A percentile compares a stretch with the other conserved stretches of the same genome.
Conservation (phyloP, 2,329 filamentous ascomycete genomes). For the Nigrospora sphaerica region DNA sequence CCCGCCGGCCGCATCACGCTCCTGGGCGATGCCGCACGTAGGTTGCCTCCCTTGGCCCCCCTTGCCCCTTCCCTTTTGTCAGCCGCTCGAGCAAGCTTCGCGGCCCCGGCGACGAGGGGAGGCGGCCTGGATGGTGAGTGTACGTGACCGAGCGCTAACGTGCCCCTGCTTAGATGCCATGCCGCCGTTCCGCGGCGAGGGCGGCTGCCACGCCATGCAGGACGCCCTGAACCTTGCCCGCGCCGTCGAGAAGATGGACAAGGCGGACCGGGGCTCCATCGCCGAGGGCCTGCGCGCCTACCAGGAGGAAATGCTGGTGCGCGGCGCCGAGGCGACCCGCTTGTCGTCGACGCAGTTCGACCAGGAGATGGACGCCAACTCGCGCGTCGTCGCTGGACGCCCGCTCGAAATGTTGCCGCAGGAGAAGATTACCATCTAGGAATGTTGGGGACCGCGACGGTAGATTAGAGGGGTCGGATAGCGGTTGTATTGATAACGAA, state of each 20-base stretch:
- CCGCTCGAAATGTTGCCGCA: neutral
- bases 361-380: neutral
- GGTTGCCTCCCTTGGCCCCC: slow-evolving; percentile 8
- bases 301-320: slow-evolving; percentile 17
- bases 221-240: slow-evolving; percentile 42
- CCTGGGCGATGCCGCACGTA: slow-evolving; percentile 13
- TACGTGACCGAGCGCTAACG: neutral
- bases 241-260: slow-evolving; percentile 11
- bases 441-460: no score
- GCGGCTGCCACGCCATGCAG: slow-evolving; percentile 15
- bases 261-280: slow-evolving; percentile 5
- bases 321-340: slow-evolving; percentile 14
- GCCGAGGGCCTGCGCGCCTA: slow-evolving; percentile 12
- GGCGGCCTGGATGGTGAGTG: no score
- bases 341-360: slow-evolving; percentile 9
- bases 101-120: no score
- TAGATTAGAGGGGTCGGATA: no score
- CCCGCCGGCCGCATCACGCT: slow-evolving; percentile 10
- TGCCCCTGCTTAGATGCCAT: neutral
- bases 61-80: neutral
- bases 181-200: slow-evolving; percentile 13
- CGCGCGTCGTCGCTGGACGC: neutral
- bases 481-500: no score
- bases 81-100: no score
- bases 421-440: neutral